A percentile compares a stretch with the other conserved stretches of the same genome.
Conservation (phyloP, 352 stramenopile genomes). For the Phytophthora pisi region DNA sequence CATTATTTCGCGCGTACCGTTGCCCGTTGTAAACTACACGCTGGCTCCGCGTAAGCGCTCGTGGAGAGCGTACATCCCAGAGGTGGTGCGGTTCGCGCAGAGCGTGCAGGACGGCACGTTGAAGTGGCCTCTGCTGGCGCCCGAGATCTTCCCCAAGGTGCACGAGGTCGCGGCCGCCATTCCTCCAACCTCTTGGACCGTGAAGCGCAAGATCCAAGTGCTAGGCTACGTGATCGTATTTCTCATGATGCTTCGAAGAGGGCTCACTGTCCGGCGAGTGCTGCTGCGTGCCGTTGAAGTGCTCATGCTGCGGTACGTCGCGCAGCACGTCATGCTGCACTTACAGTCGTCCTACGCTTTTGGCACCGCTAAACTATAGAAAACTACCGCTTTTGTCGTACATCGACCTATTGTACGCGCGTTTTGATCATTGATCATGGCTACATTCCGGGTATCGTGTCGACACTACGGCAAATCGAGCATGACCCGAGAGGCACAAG, state of each 20-base stretch:
- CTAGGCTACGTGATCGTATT: slow-evolving; percentile 61
- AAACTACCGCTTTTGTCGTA: neutral
- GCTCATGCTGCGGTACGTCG: slow-evolving; percentile 60
- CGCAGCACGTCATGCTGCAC: slow-evolving; percentile 56
- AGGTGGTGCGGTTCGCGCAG: slow-evolving; percentile 57
- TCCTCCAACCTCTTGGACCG: slow-evolving; percentile 40
- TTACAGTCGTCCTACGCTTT: slow-evolving; percentile 43
- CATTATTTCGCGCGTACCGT: slow-evolving; percentile 51
- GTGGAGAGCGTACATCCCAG: slow-evolving; percentile 51
- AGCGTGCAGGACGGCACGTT: slow-evolving; percentile 61
- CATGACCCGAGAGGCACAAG: slow-evolving; percentile 37
- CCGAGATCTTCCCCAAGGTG: slow-evolving; percentile 55
- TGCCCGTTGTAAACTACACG: slow-evolving; percentile 73
- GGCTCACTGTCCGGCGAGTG: slow-evolving; percentile 50
- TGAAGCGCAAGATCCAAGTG: slow-evolving; percentile 52
- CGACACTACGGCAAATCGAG: slow-evolving; percentile 14
- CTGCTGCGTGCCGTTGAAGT: slow-evolving; percentile 62
- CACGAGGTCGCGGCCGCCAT: slow-evolving; percentile 44
- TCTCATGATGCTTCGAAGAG: slow-evolving; percentile 59
- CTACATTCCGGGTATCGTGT: slow-evolving; percentile 13
- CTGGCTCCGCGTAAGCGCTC: slow-evolving; percentile 53
- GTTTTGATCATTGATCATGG: slow-evolving; percentile 11
- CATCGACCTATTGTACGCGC: slow-evolving; percentile 6
- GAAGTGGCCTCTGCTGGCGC: slow-evolving; percentile 58
- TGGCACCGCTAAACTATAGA: slow-evolving; percentile 38